Evolutionary conservation across 306 rosid species (phyloP).

Genomic region (Quercus glauca): DNA sequence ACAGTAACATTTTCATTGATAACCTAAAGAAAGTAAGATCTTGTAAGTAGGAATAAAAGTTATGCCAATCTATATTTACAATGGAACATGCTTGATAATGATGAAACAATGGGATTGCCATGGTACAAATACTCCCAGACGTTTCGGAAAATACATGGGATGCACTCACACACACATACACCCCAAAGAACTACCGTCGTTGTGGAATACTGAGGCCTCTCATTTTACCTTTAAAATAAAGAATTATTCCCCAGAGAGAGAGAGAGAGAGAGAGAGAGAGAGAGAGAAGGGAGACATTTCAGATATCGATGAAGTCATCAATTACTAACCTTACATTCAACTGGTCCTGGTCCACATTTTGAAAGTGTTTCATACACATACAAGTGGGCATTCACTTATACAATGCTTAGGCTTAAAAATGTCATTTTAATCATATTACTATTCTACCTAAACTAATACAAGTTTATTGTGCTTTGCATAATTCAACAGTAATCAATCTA

Average conservation of each 20-base stretch:
- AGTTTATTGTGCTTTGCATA: neutral
- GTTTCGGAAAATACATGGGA: neutral
- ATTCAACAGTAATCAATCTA: neutral
- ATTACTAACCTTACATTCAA: neutral
- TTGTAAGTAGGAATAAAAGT: neutral
- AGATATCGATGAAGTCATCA: neutral
- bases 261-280: neutral
- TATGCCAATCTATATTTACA: neutral
- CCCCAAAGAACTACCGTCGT: neutral
- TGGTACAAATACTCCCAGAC: neutral
- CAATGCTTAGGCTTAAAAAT: neutral
- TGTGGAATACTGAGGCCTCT: neutral
- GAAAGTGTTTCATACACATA: neutral
- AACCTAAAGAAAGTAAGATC: conserved; percentile 28
- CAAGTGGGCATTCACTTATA: neutral
- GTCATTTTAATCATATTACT: neutral
- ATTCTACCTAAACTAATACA: neutral
- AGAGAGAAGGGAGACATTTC: neutral
- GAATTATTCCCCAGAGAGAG: neutral
- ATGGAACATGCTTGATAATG: too few species aligned
- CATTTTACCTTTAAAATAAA: neutral
- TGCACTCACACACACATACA: neutral
- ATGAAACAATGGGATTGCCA: neutral
- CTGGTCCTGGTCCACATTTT: neutral
- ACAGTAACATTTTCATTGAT: conserved; percentile 39